Evolutionary conservation across 768 basidiomycete genomes (phyloP).

Genomic region (Nidula microcarpa): DNA sequence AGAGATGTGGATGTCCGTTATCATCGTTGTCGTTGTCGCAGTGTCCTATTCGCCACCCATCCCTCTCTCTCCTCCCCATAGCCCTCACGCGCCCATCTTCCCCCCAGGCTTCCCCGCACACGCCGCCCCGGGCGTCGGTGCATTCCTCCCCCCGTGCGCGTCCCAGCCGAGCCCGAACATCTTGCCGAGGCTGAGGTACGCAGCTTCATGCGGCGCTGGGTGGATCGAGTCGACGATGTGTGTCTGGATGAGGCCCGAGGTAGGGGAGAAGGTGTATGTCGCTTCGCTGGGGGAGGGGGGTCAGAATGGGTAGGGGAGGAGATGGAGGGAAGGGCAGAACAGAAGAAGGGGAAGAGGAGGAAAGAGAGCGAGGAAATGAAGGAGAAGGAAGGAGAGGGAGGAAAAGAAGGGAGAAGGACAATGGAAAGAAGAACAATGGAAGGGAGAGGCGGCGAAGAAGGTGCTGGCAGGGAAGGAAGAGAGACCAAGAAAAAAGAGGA

Average conservation of each 20-base stretch:
- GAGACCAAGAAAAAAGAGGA: too few relatives aligned
- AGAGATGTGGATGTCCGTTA: not conserved
- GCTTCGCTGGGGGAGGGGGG: constrained; percentile 44
- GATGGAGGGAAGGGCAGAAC: too few relatives aligned
- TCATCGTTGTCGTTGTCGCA: not conserved
- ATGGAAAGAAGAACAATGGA: not conserved
- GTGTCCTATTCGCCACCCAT: not conserved
- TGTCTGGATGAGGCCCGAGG: constrained; percentile 56
- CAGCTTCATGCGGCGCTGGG: constrained; percentile 70
- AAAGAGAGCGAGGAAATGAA: too few relatives aligned
- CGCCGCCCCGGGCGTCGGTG: too few relatives aligned
- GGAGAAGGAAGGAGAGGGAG: too few relatives aligned
- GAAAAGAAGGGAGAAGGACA: too few relatives aligned
- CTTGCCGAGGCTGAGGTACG: constrained; percentile 51
- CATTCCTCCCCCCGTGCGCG: constrained; percentile 5
- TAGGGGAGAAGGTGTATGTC: constrained; percentile 71
- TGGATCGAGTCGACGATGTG: constrained; percentile 76
- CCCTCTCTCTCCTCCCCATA: not conserved
- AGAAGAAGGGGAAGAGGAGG: too few relatives aligned
- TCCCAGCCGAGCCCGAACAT: constrained; percentile 30
- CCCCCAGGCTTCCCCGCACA: not conserved
- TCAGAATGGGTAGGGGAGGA: constrained; percentile 1
- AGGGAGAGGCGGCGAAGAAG: too few relatives aligned
- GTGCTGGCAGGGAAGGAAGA: too few relatives aligned
- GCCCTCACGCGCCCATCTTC: not conserved